Evolutionary conservation across 805 yeast species (phyloP), one percentile per base, ranked within the genome.

Genomic region (Candida chilensis): DNA sequence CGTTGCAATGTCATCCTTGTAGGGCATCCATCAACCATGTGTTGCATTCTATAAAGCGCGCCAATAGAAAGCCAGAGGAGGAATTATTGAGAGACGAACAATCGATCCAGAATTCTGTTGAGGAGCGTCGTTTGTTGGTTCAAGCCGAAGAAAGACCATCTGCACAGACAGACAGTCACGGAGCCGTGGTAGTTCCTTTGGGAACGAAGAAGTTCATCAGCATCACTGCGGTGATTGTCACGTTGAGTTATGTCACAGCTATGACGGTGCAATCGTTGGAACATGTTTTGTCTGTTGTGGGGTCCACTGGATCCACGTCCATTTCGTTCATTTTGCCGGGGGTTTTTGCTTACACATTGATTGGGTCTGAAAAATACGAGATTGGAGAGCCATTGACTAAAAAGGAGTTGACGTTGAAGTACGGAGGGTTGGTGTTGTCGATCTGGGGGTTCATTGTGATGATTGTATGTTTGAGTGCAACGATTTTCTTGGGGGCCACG

Each of bases 261-360:
- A 54, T 78, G 20, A 51, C 73, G 3, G 78, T 87, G 18, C 60
- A 60, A 10, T 84, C 95, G 1, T 71, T 87, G 41, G 94, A 90
- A 17, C 70, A 78, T 28, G 88, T 88, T 10, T 59, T 87, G 40
- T 87, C 95, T 2, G 62, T 87, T 39, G 95, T 87, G 4, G 96
- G 96, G 2, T 83, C 95, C 1, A 86, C 95, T 0, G 96, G 96
- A 0, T 84, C 95, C 1, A 87, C 96, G 0, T 74, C 94, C 4
- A 86, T 88, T 30, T 86, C 95, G 9, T 87, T 87, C 48, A 86
- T 85, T 17, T 63, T 87, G 28, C 96, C 96, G 0, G 96, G 96
- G 0, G 57, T 85, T 15, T 85, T 87, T 48, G 94, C 90, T 3
- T 85, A 71, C 54, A 76, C 71, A 41, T 61, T 87, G 35, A 69